phyloP scores from a whole-genome alignment of 2,329 filamentous ascomycete species.

The Paradendryphiella salina region DNA sequence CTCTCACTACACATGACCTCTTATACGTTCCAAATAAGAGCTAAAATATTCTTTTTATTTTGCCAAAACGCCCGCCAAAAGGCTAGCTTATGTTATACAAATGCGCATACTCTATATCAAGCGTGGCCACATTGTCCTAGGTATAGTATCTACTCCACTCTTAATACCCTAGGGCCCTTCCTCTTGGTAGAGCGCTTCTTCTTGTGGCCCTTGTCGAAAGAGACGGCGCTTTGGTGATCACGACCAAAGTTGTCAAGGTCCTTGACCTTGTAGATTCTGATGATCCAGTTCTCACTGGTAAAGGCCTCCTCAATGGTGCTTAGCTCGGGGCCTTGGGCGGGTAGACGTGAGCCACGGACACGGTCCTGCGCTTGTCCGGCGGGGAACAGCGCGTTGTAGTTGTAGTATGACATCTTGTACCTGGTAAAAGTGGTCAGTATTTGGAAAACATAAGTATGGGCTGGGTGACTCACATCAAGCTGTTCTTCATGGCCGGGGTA shows the following conservation, averaged over 20 bases:
- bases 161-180: constrained; percentile 70
- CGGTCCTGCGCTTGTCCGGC: constrained; percentile 87
- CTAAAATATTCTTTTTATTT: constrained; percentile 31
- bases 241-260: constrained; percentile 94
- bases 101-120: constrained; percentile 28
- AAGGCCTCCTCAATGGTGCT: constrained; percentile 94
- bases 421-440: constrained; percentile 54
- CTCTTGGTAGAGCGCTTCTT: constrained; percentile 78
- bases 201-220: constrained; percentile 79
- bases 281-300: constrained; percentile 99
- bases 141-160: constrained; percentile 64
- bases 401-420: constrained; percentile 99
- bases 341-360: constrained; percentile 78
- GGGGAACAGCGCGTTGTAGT: constrained; percentile 90
- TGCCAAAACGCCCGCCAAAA: constrained; percentile 34
- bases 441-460: neutral
- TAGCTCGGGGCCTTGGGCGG: constrained; percentile 81
- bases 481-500: constrained; percentile 97
- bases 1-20: constrained; percentile 3
- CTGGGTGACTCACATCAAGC: constrained; percentile 77
- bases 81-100: constrained; percentile 34
- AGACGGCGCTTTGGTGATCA: constrained; percentile 71
- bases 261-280: constrained; percentile 99
- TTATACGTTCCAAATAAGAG: neutral
- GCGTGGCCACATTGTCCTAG: constrained; percentile 1